These are phyloP conservation scores for Smallanthus sonchifolius DNA, from an alignment of 129 eudicot genomes.

Conservation along the genomic window DNA sequence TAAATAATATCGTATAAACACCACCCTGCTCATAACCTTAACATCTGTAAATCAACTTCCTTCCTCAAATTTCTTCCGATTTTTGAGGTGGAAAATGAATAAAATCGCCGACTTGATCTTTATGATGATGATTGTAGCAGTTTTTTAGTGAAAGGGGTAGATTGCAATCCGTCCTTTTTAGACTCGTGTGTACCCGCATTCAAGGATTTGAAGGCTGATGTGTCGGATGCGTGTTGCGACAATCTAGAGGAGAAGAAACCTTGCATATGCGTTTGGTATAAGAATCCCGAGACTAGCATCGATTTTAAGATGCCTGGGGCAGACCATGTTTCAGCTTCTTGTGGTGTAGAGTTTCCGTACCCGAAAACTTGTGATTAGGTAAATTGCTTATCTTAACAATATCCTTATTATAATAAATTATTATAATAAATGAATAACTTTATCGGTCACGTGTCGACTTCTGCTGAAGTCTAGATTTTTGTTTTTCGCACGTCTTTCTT, in stretches of 20 bases:
- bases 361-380: background rate
- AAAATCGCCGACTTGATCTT: background rate
- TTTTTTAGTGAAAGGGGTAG: background rate
- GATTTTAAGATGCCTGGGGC: slow-evolving; percentile 2
- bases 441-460: no score
- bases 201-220: background rate
- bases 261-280: background rate
- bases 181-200: background rate
- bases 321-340: background rate
- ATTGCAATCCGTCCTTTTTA: background rate
- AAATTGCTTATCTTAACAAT: background rate
- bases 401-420: no score
- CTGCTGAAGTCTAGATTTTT: no score
- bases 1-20: background rate
- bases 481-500: no score
- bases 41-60: background rate
- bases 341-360: slow-evolving; percentile 2
- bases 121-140: background rate
- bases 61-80: background rate
- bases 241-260: background rate
- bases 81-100: background rate
- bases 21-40: background rate
- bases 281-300: background rate
- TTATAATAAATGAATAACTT: no score
- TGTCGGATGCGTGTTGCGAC: background rate